These are phyloP conservation scores for Podospora sp. DNA, from an alignment of 495 filamentous ascomycete species.

Conservation along the genomic window DNA sequence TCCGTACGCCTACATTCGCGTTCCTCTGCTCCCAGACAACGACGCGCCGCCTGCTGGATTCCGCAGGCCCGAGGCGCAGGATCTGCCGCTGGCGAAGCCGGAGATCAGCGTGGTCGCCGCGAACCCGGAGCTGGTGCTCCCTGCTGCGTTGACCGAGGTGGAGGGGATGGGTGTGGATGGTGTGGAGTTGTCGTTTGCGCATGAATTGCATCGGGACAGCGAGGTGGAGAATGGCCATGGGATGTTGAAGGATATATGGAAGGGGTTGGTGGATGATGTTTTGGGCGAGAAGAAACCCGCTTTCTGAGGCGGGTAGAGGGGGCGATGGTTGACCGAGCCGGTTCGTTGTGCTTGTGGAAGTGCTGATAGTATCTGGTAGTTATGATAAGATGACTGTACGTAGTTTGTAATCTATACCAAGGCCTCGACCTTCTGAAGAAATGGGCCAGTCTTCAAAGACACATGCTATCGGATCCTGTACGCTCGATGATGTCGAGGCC, in stretches of 20 bases:
- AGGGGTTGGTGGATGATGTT: conserved; percentile 50
- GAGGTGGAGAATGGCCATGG: conserved; percentile 30
- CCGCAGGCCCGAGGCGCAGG: conserved; percentile 32
- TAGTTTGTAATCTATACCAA: conserved; percentile 15
- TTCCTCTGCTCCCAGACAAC: conserved; percentile 52
- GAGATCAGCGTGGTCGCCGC: conserved; percentile 49
- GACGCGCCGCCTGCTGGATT: conserved; percentile 23
- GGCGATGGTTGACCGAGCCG: neutral
- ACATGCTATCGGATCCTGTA: neutral
- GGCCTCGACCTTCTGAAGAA: too few species aligned
- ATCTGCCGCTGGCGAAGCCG: conserved; percentile 37
- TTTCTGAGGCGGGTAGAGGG: neutral
- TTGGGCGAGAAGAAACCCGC: conserved; percentile 28
- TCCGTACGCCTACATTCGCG: conserved; percentile 44
- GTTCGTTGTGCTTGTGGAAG: neutral
- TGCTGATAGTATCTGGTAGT: neutral
- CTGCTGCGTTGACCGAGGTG: conserved; percentile 46
- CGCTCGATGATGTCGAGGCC: too few species aligned
- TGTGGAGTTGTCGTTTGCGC: conserved; percentile 50
- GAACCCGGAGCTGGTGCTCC: conserved; percentile 45
- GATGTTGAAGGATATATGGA: conserved; percentile 50
- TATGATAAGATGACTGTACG: neutral
- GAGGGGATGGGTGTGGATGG: conserved; percentile 52
- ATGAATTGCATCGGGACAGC: conserved; percentile 31
- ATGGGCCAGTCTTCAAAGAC: too few species aligned